These are phyloP conservation scores for Aspergillus indologenus DNA, from an alignment of 495 filamentous ascomycete species.

Conservation along the genomic window DNA sequence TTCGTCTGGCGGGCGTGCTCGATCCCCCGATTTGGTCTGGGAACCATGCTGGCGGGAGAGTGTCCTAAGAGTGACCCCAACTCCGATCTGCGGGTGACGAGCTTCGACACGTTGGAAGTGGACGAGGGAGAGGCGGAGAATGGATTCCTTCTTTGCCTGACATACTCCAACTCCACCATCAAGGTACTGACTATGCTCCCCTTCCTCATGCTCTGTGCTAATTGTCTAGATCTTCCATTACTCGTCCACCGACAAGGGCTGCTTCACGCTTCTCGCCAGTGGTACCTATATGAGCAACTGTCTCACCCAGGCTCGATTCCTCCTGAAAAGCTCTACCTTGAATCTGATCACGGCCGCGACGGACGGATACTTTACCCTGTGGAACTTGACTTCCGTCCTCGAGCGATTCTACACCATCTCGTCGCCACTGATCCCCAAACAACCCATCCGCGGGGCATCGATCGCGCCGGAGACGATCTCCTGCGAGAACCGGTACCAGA, in stretches of 20 bases:
- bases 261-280: constrained; percentile 54
- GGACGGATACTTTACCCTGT: constrained; percentile 58
- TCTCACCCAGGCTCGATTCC: constrained; percentile 66
- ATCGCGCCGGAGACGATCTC: constrained; percentile 25
- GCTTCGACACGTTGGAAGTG: constrained; percentile 59
- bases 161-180: constrained; percentile 75
- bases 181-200: constrained; percentile 38
- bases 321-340: constrained; percentile 26
- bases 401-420: constrained; percentile 31
- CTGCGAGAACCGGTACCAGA: constrained; percentile 37
- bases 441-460: constrained; percentile 13
- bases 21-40: constrained; percentile 52
- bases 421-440: constrained; percentile 20
- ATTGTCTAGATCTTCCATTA: constrained; percentile 57
- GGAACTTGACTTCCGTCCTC: constrained; percentile 41
- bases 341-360: constrained; percentile 58
- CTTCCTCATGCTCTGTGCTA: constrained; percentile 4
- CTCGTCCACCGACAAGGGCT: constrained; percentile 25
- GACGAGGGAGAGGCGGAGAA: constrained; percentile 18
- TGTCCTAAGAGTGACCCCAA: constrained; percentile 57
- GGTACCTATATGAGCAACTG: constrained; percentile 76
- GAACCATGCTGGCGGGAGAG: constrained; percentile 60
- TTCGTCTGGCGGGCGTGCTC: constrained; percentile 70
- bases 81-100: constrained; percentile 74
- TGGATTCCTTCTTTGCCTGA: constrained; percentile 57